These are phyloP conservation scores for Spergularia azorica DNA, from an alignment of 179 eudicot genomes.

Conservation along the genomic window DNA sequence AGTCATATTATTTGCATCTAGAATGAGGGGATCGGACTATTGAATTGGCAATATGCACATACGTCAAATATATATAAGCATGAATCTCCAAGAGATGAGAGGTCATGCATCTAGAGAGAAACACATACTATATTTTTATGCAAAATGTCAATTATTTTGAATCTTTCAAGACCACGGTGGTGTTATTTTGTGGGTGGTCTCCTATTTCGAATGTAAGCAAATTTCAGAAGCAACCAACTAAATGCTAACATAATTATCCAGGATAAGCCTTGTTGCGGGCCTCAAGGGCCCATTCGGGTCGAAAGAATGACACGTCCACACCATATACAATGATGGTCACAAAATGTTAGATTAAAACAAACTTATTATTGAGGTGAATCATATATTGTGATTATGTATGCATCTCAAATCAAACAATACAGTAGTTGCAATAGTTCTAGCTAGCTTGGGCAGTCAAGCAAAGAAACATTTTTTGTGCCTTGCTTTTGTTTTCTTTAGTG, in stretches of 20 bases:
- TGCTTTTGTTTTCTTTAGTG: too few relatives aligned
- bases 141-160: background rate
- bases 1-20: too few relatives aligned
- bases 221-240: background rate
- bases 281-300: background rate
- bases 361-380: too few relatives aligned
- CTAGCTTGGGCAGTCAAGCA: too few relatives aligned
- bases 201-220: background rate
- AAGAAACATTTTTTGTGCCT: too few relatives aligned
- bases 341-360: too few relatives aligned
- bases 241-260: background rate
- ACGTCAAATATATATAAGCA: constrained; percentile 13
- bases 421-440: too few relatives aligned
- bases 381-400: too few relatives aligned
- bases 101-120: background rate
- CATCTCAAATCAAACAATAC: too few relatives aligned
- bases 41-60: background rate
- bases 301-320: background rate
- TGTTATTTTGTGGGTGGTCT: constrained; percentile 9
- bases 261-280: constrained; percentile 4
- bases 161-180: constrained; percentile 1
- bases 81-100: background rate
- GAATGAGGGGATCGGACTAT: too few relatives aligned
- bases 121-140: background rate
- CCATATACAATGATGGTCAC: too few relatives aligned